A percentile compares a stretch with the other conserved stretches of the same genome.
Conservation (phyloP, 2,329 filamentous ascomycete species). For the Talaromyces sp. region DNA sequence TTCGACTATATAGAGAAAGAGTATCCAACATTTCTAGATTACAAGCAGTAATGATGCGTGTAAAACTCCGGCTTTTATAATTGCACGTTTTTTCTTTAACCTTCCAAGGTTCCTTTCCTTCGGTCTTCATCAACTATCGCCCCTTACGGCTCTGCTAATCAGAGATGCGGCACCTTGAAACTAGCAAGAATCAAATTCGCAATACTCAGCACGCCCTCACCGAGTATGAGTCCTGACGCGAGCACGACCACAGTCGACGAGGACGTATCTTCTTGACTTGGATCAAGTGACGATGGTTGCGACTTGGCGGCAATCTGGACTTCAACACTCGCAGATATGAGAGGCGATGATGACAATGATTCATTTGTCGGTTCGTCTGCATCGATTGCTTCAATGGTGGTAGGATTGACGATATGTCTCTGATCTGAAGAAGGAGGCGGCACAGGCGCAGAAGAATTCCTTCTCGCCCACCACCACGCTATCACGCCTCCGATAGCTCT, state of each 20-base stretch:
- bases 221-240: slow-evolving; percentile 83
- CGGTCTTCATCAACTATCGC: no score
- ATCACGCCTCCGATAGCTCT: slow-evolving; percentile 74
- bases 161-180: slow-evolving; percentile 70
- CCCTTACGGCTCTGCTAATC: slow-evolving; percentile 17
- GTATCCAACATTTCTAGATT: not conserved
- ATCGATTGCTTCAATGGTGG: not conserved
- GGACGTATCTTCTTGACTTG: slow-evolving; percentile 28
- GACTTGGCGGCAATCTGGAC: not conserved
- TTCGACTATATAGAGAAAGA: not conserved
- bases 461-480: slow-evolving; percentile 71
- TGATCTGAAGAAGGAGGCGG: not conserved
- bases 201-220: slow-evolving; percentile 89
- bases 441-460: not conserved
- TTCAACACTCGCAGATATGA: not conserved
- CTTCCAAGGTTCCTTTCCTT: no score
- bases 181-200: slow-evolving; percentile 82
- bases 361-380: not conserved
- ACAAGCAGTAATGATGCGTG: not conserved
- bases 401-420: not conserved
- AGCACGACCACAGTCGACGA: slow-evolving; percentile 77
- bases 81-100: not conserved
- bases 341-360: not conserved
- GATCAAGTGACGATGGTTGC: slow-evolving; percentile 6
- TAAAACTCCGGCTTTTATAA: not conserved